Evolutionary conservation across 2,329 filamentous ascomycete species (phyloP), one percentile per base, ranked within the genome.

Genomic region (Lizonia empirigonia): DNA sequence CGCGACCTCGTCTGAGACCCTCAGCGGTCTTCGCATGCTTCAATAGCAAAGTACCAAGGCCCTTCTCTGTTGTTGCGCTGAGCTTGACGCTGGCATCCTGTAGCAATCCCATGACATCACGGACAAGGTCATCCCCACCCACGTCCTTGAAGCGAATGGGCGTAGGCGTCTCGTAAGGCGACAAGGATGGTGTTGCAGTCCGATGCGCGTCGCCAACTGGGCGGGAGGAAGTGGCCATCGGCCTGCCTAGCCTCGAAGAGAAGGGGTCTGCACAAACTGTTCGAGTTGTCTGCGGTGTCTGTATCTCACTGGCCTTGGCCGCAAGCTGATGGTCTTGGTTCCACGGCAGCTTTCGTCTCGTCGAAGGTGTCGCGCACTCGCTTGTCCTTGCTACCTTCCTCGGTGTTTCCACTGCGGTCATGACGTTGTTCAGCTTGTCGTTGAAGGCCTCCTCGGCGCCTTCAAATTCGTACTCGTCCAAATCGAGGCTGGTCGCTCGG

Each of bases 1-100:
- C 88, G 2, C 88, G 77, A 0, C 87, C 87, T 55, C 81, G 81
- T 30, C 78, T 77, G 16, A 89, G 77, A 0, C 88, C 89, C 61
- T 81, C 82, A 0, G 80, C 78, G 42, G 78, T 80, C 42, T 85
- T 72, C 13, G 83, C 81, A 57, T 89, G 79, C 35, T 74, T 80
- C 6, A 48, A 58, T 1, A 71, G 52, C 0, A 72, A 37, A 7
- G 33, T 48, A 15, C 29, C 60, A n/a, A 74, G 56, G 4, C 53
- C 54, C 1, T 30, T 53, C 13, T 60, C 51, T 4, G 59, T 53
- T 5, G 58, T 34, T 6, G 53, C 39, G 22, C 36, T 26, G 4
- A 72, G 42, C 13, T 75, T 71, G 13, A 85, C 56, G 7, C 71
- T 62, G 47, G 79, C 74, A 33, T 69, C 72, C 12, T 70, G 69